Evolutionary conservation across 2,329 filamentous ascomycete genomes (phyloP).

Genomic region (Eutypa lata): DNA sequence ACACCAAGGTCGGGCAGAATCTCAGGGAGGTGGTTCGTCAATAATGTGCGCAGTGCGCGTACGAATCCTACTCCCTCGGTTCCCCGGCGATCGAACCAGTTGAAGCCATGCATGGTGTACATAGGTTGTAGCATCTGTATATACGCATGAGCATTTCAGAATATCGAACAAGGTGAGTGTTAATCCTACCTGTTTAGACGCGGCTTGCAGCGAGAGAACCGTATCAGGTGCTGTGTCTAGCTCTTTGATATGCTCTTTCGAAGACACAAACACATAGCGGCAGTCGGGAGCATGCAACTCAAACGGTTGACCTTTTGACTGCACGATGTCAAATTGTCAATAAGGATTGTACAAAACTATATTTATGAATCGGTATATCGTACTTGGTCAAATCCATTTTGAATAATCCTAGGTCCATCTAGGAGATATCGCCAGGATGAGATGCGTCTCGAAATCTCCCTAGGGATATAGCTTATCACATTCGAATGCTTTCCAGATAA

Average conservation of each 20-base stretch:
- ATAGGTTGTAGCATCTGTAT: conserved; percentile 16
- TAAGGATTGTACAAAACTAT: too few species aligned
- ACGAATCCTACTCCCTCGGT: conserved; percentile 25
- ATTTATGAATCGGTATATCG: not conserved
- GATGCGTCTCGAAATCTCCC: too few species aligned
- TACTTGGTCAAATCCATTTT: not conserved
- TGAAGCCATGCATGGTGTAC: conserved; percentile 25
- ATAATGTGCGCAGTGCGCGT: conserved; percentile 12
- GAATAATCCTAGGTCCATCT: not conserved
- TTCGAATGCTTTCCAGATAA: too few species aligned
- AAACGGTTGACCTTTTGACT: conserved; percentile 2
- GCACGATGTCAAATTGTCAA: too few species aligned
- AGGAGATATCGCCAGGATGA: conserved; percentile 3
- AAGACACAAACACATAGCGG: conserved; percentile 7
- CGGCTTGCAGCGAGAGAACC: conserved; percentile 13
- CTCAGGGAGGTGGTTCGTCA: conserved; percentile 18
- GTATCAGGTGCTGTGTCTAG: conserved; percentile 9
- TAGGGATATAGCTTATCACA: too few species aligned
- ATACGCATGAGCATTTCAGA: not conserved
- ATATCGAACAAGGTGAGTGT: not conserved
- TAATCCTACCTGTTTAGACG: conserved; percentile 13
- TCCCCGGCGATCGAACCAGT: conserved; percentile 26
- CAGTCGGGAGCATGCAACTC: conserved; percentile 4
- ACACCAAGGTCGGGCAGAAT: conserved; percentile 4
- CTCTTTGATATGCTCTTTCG: conserved; percentile 13